Evolutionary conservation across 805 yeast species (phyloP), one percentile per base, ranked within the genome.

Genomic region (Komagataella phaffii): DNA sequence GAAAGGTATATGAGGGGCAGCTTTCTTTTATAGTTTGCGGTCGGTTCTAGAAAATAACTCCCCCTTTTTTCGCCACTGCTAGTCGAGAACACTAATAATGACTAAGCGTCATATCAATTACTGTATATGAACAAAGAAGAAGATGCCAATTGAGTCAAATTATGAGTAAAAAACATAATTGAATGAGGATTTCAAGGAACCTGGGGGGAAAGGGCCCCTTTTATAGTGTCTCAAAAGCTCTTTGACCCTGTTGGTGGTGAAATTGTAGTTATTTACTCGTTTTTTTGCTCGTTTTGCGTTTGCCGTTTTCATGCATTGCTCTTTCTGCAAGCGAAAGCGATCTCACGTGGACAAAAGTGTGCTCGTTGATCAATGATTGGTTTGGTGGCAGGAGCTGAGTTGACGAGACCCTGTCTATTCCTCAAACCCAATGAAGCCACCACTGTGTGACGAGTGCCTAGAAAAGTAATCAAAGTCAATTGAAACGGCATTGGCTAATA

Each of bases 381-480:
- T 2, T 10, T 30, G 10, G 6, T 30, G 40, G 40, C 4, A 10
- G 40, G 40, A 14, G 40, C 14, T 10, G 40, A 8, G 40, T 30
- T 10, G n/a, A 21, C 6, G 23, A 44, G 19, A 2, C 14, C 46
- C 7, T 40, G 61, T 21, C 43, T 54, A 55, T 19, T 53, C 58
- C 24, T 60, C 62, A 24, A 56, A 56, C 2, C 56, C 45, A 21
- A 60, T 47, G 6, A 75, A 58, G 14, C 82, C 76, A 24, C 77
- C 75, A 12, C 76, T 74, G 19, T 75, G 74, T 17, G 91, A 82
- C 14, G 40, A 30, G 64, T 90, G 97, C 64, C 98, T 77, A n/a
- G 96, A 87, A 66, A 93, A 93, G 68, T 90, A 93, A 67, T 93
- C 99, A 66, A 88, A 93, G 65, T 93, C 99, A 54, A 93, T 84